Evolutionary conservation across 2,329 filamentous ascomycete species (phyloP).

Genomic region (Trichoderma sp.): DNA sequence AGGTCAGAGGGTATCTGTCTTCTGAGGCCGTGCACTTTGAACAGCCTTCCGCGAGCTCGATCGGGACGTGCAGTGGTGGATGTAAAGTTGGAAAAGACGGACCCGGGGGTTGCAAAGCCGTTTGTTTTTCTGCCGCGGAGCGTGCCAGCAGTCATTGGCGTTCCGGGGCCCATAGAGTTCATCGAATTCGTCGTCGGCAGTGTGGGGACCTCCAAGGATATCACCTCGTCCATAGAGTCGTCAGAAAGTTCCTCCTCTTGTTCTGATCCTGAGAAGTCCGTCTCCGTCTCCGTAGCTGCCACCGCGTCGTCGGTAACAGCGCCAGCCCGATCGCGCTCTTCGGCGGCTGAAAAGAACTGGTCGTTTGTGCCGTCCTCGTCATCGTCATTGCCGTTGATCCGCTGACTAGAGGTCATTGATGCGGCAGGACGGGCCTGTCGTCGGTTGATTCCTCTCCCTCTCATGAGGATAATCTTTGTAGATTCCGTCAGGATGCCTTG

Average conservation of each 20-base stretch:
- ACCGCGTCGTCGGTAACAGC: slow-evolving; percentile 57
- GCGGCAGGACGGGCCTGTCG: slow-evolving; percentile 50
- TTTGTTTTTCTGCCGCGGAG: slow-evolving; percentile 60
- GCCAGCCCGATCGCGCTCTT: slow-evolving; percentile 66
- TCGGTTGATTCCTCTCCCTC: slow-evolving; percentile 51
- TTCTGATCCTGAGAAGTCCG: slow-evolving; percentile 60
- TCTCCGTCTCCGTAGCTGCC: slow-evolving; percentile 58
- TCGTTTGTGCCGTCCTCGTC: slow-evolving; percentile 83
- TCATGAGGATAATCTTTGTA: slow-evolving; percentile 81
- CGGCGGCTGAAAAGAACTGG: slow-evolving; percentile 87
- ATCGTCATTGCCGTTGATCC: slow-evolving; percentile 54
- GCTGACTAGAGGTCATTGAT: slow-evolving; percentile 40
- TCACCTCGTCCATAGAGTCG: slow-evolving; percentile 90
- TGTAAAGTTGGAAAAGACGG: slow-evolving; percentile 85
- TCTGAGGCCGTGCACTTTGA: slow-evolving; percentile 77
- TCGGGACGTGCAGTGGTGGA: slow-evolving; percentile 75
- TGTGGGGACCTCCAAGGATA: slow-evolving; percentile 77
- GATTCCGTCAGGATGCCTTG: slow-evolving; percentile 75
- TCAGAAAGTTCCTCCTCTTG: slow-evolving; percentile 78
- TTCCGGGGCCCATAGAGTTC: slow-evolving; percentile 70
- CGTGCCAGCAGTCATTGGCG: slow-evolving; percentile 67
- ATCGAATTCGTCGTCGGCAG: slow-evolving; percentile 72
- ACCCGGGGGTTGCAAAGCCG: slow-evolving; percentile 77
- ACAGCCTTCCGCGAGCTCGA: slow-evolving; percentile 70
- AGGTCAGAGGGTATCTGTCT: slow-evolving; percentile 69